phyloP scores from a whole-genome alignment of 2,329 filamentous ascomycete genomes.

The Erysiphe pulchra region DNA sequence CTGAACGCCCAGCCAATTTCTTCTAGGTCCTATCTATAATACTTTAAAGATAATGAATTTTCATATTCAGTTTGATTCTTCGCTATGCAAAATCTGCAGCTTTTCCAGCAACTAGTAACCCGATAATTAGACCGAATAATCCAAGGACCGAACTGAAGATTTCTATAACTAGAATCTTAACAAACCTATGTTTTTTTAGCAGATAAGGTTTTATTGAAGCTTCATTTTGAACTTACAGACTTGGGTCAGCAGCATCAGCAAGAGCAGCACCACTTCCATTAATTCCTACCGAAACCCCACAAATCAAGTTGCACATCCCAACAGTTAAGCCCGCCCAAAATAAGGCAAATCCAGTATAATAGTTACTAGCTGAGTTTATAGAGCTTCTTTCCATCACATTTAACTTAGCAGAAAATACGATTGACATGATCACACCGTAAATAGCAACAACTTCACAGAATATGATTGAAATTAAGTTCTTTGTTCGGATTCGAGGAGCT shows the following conservation, averaged over 20 bases:
- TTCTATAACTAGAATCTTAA: conserved; percentile 96
- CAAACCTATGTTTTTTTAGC: conserved; percentile 35
- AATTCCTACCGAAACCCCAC: conserved; percentile 89
- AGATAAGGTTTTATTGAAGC: neutral
- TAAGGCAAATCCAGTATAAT: conserved; percentile 83
- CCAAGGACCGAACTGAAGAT: conserved; percentile 97
- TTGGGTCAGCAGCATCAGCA: conserved; percentile 80
- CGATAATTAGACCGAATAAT: conserved; percentile 87
- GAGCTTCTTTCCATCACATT: conserved; percentile 34
- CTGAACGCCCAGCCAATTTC: too few relatives aligned
- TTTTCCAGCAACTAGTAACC: conserved; percentile 66
- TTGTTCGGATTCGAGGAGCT: conserved; percentile 90
- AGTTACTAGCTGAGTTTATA: conserved; percentile 50
- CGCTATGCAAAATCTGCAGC: conserved; percentile 37
- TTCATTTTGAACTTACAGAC: conserved; percentile 35
- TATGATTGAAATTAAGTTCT: conserved; percentile 99
- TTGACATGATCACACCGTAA: conserved; percentile 99
- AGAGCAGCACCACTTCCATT: conserved; percentile 92
- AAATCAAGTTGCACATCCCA: conserved; percentile 84
- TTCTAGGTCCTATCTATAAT: neutral
- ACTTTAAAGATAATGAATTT: neutral
- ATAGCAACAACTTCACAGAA: conserved; percentile 99
- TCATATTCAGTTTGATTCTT: neutral
- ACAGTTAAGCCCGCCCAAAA: conserved; percentile 95
- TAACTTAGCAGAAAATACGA: conserved; percentile 86